These are phyloP conservation scores for Tetracladium marchalianum DNA, from an alignment of 495 filamentous ascomycete genomes.

Conservation along the genomic window DNA sequence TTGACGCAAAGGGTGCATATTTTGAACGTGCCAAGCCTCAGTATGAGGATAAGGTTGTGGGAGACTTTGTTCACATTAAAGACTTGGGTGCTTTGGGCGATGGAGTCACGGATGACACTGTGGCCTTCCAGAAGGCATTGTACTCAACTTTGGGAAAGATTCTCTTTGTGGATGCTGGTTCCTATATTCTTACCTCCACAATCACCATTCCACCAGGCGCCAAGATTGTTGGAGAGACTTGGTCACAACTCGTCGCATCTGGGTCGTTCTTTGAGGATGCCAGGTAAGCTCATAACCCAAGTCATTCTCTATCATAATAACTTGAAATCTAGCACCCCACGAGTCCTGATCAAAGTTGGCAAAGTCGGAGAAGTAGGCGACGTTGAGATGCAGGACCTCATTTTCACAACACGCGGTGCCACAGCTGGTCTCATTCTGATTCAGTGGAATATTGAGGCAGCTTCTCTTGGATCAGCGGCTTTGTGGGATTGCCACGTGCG, in stretches of 20 bases:
- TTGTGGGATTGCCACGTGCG: constrained; percentile 61
- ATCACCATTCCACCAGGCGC: constrained; percentile 34
- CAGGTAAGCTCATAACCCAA: constrained; percentile 35
- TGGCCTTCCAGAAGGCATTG: constrained; percentile 23
- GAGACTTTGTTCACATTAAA: constrained; percentile 34
- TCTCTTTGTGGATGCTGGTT: constrained; percentile 34
- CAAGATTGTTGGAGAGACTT: constrained; percentile 39
- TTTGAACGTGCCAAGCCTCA: constrained; percentile 61
- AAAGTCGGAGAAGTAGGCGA: constrained; percentile 33
- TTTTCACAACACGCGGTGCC: constrained; percentile 16
- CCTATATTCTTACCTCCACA: constrained; percentile 37
- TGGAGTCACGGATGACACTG: constrained; percentile 14
- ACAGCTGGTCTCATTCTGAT: constrained; percentile 8
- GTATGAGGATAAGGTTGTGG: constrained; percentile 37
- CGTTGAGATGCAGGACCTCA: constrained; percentile 29
- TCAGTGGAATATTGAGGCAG: constrained; percentile 24
- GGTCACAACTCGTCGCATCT: constrained; percentile 46
- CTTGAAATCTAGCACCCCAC: constrained; percentile 36
- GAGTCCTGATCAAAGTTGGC: constrained; percentile 46
- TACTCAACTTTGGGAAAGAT: constrained; percentile 1
- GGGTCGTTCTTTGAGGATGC: constrained; percentile 21
- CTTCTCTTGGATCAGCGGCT: constrained; percentile 34
- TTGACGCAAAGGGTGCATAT: constrained; percentile 33
- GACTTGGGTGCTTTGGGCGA: constrained; percentile 38
- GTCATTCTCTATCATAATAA: not conserved